Evolutionary conservation across 2,329 filamentous ascomycete genomes (phyloP), one percentile per base, ranked within the genome.

Genomic region (Scopulariopsis brevicaulis): DNA sequence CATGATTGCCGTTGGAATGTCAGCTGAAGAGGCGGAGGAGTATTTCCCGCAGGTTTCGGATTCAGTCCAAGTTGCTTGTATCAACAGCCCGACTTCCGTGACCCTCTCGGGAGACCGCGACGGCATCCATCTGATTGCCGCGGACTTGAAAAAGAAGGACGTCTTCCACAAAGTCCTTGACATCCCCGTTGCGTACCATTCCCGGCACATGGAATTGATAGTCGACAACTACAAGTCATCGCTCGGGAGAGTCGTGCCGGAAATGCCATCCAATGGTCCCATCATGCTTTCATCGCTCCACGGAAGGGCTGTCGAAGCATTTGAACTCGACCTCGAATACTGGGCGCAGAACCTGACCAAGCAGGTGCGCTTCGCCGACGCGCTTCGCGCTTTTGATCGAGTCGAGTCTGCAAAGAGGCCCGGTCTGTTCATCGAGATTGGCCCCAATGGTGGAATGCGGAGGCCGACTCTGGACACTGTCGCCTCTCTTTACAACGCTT

Each of bases 341-440:
- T 81, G 78, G 78, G 67, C 69, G 2, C 63, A 68, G 2, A 80
- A 80, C 56, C 63, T 80, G 63, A 69, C 72, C 1, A 72, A 70
- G 2, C 70, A 71, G 0, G 78, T 81, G 10, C 67, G 71, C 4
- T 80, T 77, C 60, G 64, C 70, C 8, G 64, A 67, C 6, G 76
- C 75, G 0, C 60, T 80, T 3, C 60, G 65, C 35, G 56, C 64
- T 11, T 68, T 77, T 63, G 66, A 73, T 64, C 58, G 50, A 11
- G 59, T 65, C 12, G 59, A 60, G 1, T 55, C 67, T 3, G 32
- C 66, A 8, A 59, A 68, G 15, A 61, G 63, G 5, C 72, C 73
- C 0, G 65, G 70, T 12, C 52, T 73, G 1, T 64, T 77, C 34
- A 51, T 78, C 11, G 75, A 78, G 59, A 59, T 78, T 32, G 71